phyloP scores from a whole-genome alignment of 768 basidiomycete species.

The Boletus vinaceobasis region DNA sequence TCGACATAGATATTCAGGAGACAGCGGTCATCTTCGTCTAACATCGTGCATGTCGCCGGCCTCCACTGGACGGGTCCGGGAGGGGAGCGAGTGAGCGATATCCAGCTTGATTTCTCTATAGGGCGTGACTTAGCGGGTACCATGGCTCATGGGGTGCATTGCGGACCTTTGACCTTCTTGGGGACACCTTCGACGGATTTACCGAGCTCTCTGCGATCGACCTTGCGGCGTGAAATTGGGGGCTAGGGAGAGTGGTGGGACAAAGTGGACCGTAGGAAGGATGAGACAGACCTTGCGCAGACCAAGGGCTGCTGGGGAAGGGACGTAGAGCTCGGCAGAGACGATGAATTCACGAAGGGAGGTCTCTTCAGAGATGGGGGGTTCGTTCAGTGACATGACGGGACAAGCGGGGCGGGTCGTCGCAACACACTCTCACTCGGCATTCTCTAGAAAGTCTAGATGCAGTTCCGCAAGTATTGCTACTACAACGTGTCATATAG shows the following conservation, averaged over 20 bases:
- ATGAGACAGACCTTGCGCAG: conserved; percentile 53
- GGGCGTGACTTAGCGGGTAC: not conserved
- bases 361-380: conserved; percentile 3
- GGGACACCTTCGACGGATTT: conserved; percentile 41
- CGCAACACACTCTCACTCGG: not conserved
- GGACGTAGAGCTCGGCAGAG: conserved; percentile 60
- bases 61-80: conserved; percentile 64
- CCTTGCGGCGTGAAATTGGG: conserved; percentile 47
- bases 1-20: conserved; percentile 73
- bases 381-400: conserved; percentile 15
- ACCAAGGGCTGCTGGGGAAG: conserved; percentile 45
- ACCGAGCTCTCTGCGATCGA: conserved; percentile 47
- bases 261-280: not conserved
- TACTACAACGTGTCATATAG: not conserved
- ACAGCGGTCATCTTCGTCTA: conserved; percentile 64
- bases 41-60: conserved; percentile 64
- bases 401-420: not conserved
- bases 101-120: conserved; percentile 73
- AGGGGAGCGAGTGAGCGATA: conserved; percentile 51
- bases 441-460: not conserved
- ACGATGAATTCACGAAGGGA: conserved; percentile 52
- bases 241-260: conserved; percentile 35
- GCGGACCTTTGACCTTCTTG: conserved; percentile 60
- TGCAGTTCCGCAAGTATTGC: not conserved
- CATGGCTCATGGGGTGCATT: not conserved